Percentiles rank a stretch among this genome's conserved stretches.
phyloP scores from a whole-genome alignment of 257 asterid genomes.

The Knoxia roxburghii region DNA sequence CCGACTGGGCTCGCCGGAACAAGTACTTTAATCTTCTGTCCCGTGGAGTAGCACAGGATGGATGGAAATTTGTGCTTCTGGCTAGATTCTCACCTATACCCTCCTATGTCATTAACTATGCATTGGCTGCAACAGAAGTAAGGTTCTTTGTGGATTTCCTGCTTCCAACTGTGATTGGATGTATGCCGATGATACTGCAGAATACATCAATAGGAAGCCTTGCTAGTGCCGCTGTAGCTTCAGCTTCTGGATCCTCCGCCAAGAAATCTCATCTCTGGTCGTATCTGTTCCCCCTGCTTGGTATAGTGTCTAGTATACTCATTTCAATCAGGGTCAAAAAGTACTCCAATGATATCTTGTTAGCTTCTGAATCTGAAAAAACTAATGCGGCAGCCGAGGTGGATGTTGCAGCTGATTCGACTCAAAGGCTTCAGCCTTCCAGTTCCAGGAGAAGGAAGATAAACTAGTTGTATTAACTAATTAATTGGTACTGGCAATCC shows the following conservation, averaged over 20 bases:
- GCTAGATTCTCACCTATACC: constrained; percentile 98
- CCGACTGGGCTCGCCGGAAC: constrained; percentile 56
- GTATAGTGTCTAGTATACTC: constrained; percentile 74
- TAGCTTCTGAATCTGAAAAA: constrained; percentile 16
- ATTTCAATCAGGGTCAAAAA: constrained; percentile 81
- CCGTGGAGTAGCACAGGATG: constrained; percentile 80
- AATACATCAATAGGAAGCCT: constrained; percentile 96
- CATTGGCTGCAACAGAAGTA: constrained; percentile 80
- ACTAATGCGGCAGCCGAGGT: constrained; percentile 11
- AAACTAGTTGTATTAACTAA: no score
- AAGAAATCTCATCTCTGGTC: constrained; percentile 55
- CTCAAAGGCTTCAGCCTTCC: no score
- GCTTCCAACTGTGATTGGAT: constrained; percentile 83
- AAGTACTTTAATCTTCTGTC: constrained; percentile 70
- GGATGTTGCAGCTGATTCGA: no score
- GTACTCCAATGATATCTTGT: constrained; percentile 51
- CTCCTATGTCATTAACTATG: constrained; percentile 85
- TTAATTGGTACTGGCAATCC: no score
- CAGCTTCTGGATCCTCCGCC: constrained; percentile 56
- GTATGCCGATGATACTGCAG: constrained; percentile 95
- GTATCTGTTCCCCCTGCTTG: constrained; percentile 69
- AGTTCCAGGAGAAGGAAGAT: no score
- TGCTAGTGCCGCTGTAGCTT: constrained; percentile 82
- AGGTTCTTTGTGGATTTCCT: constrained; percentile 68
- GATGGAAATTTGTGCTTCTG: constrained; percentile 90